Evolutionary conservation across 2,329 filamentous ascomycete genomes (phyloP).

Genomic region (Beauveria rudraprayagi): DNA sequence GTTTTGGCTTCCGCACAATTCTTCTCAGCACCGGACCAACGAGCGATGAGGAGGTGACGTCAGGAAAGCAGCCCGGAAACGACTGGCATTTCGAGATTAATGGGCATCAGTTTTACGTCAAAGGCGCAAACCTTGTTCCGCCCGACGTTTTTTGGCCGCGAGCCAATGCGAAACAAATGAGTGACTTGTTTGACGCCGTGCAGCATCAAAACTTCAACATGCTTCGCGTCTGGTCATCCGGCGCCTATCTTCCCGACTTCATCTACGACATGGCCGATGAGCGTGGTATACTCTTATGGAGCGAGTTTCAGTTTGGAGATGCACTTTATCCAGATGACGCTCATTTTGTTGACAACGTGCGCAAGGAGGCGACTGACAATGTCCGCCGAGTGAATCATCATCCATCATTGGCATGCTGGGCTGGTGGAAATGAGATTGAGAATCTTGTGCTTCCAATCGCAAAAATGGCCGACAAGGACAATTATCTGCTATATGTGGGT

Average conservation of each 20-base stretch:
- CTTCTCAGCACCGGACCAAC: constrained; percentile 49
- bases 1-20: constrained; percentile 54
- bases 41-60: constrained; percentile 41
- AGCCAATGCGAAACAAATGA: constrained; percentile 44
- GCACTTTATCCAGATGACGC: constrained; percentile 48
- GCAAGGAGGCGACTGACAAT: constrained; percentile 49
- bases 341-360: constrained; percentile 47
- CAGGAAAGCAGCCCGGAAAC: constrained; percentile 35
- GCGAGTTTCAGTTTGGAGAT: constrained; percentile 55
- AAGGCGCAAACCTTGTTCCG: constrained; percentile 56
- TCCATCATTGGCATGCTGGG: constrained; percentile 46
- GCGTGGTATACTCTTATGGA: constrained; percentile 53
- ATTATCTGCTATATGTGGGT: background rate
- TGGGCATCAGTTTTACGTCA: constrained; percentile 55
- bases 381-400: constrained; percentile 55
- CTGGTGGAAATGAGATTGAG: constrained; percentile 53
- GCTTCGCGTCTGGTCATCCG: constrained; percentile 54
- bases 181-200: constrained; percentile 38
- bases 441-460: constrained; percentile 37
- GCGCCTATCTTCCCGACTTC: constrained; percentile 52
- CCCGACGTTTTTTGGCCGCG: constrained; percentile 56
- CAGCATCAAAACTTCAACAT: constrained; percentile 53
- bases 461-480: background rate
- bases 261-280: constrained; percentile 57
- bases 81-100: constrained; percentile 60